Evolutionary conservation across 352 stramenopile species (phyloP), one percentile per base, ranked within the genome.

Genomic region (Globisporangium lucens): DNA sequence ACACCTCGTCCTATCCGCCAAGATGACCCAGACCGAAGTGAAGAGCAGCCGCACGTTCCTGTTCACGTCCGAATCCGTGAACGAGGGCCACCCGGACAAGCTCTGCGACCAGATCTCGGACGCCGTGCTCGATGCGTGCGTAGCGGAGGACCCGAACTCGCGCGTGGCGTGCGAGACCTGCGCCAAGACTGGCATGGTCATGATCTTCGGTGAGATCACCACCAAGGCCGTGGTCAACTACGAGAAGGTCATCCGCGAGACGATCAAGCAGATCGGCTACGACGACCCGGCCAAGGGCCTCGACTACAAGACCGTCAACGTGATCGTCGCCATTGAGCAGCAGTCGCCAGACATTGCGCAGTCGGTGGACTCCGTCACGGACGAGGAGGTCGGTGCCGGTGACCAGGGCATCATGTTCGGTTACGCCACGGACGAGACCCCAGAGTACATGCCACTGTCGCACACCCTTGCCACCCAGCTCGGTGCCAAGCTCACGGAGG

Each of bases 161-260:
- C 97, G 98, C 76, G 97, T 99, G 51, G 97, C 98, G 33, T 99
- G 97, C 69, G 98, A 99, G 86, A 99, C 97, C 36, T 98, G 96
- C 83, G 97, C 94, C 73, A 99, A 99, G 90, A 99, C 97, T 3
- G 97, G 97, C 75, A 99, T 99, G 91, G 97, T 99, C 69, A 99
- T 99, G 97, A 98, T 99, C 75, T 99, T 99, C 75, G 98, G 98
- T 67, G 98, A 99, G 89, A 99, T 99, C 80, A 99, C 96, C 69
- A 99, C 97, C 63, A 98, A 97, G 73, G 97, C 97, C 61, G 98
- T 97, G 52, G 97, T 99, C 53, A 99, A 99, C 84, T 99, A 99
- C 87, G 98, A 99, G 82, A 97, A 99, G 82, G 90, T 98, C 53
- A 98, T 99, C 71, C 97, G 98, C 63, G 97, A 99, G 75, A 98